Evolutionary conservation across 768 basidiomycete species (phyloP), one percentile per base, ranked within the genome.

Genomic region (Hydnomerulius pinastri): DNA sequence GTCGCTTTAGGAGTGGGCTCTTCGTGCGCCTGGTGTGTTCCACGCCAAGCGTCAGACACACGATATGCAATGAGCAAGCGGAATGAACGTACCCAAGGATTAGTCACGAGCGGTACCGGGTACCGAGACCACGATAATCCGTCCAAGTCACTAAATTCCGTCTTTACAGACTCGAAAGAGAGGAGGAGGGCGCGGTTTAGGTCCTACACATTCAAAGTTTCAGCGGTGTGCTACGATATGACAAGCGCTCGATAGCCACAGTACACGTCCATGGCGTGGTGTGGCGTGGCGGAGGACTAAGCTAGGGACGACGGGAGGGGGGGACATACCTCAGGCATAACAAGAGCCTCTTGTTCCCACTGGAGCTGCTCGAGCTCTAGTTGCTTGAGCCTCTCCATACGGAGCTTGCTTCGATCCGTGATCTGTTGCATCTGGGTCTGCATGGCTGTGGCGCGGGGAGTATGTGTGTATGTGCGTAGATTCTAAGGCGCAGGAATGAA

Each of bases 91-190:
- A 69, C 67, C 59, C 59, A 60, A 6, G 63, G 51, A 32, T 59
- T 61, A 18, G 53, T 67, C 18, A 57, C 63, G 40, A 58, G 51
- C 4, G 65, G 65, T 7, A 71, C 68, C 4, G 70, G 68, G 24
- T 69, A 64, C 38, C 68, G 69, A 15, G 74, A 64, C 82, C 81
- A 81, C 30, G 75, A 72, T 29, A 81, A 65, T 0, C 83, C 83
- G 47, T 85, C 83, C 13, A 85, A 73, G 62, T 85, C 83, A 48
- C 73, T 71, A 58, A 83, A 85, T 54, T 85, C 82, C 7, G 77
- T 77, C 53, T 85, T 84, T 28, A 84, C 82, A 4, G 73, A 72
- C 18, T 62, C 69, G 56, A 85, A 85, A 1, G 81, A 76, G 43
- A 63, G 58, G 18, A 62, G 17, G 23, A 74, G 55, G 4, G 64